phyloP scores from a whole-genome alignment of 1,284 basidiomycete genomes.

The Ceratobasidium papillatum region DNA sequence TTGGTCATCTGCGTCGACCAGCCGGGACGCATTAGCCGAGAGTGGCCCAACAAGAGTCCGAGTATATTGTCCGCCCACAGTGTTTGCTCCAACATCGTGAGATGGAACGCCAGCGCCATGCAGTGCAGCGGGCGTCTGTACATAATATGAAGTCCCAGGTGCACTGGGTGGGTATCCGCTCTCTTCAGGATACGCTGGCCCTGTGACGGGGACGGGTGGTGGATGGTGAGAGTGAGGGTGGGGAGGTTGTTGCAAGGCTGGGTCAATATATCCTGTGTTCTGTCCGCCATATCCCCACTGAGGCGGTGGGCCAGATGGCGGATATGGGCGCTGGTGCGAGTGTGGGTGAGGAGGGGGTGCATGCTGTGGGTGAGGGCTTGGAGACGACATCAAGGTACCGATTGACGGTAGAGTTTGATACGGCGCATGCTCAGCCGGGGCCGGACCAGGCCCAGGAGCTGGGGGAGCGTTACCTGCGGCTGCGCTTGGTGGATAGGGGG shows the following conservation, averaged over 20 bases:
- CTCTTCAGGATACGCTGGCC: conserved; percentile 30
- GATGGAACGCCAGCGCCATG: conserved; percentile 31
- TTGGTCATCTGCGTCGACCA: conserved; percentile 82
- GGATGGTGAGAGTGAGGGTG: conserved; percentile 23
- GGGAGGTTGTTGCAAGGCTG: conserved; percentile 29
- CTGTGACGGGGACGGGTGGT: conserved; percentile 28
- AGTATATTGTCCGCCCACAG: conserved; percentile 60
- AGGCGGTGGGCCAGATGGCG: conserved; percentile 7
- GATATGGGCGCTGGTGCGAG: conserved; percentile 15
- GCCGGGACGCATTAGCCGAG: conserved; percentile 81
- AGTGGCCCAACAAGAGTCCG: conserved; percentile 89
- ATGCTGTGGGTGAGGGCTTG: conserved; percentile 39
- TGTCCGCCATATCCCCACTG: conserved; percentile 31
- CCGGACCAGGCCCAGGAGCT: conserved; percentile 26
- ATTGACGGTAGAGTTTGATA: conserved; percentile 41
- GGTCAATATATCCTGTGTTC: conserved; percentile 30
- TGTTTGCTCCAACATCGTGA: conserved; percentile 9
- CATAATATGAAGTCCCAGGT: conserved; percentile 30
- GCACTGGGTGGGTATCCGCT: conserved; percentile 22
- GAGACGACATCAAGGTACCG: conserved; percentile 40
- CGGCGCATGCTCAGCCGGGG: conserved; percentile 28
- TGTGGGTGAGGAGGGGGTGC: conserved; percentile 34
- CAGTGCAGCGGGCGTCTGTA: conserved; percentile 40
- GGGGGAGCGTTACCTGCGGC: conserved; percentile 23
- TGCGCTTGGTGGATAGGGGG: conserved; percentile 28